phyloP scores from a whole-genome alignment of 495 filamentous ascomycete genomes.

The Aspergillus avenaceus region DNA sequence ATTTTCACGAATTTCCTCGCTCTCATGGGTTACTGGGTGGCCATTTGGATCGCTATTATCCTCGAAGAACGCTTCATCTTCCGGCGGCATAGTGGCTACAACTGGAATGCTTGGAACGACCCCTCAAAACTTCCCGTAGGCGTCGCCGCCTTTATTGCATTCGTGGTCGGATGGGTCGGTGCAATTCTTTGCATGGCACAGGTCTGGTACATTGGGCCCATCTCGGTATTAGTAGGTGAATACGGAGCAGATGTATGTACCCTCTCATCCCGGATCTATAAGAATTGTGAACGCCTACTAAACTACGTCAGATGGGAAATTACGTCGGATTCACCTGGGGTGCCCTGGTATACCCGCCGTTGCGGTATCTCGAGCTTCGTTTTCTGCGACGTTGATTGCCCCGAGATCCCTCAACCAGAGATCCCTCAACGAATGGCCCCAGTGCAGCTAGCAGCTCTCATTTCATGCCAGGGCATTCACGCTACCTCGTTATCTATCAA shows the following conservation, averaged over 20 bases:
- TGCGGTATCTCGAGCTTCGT: slow-evolving; percentile 46
- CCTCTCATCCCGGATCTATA: background rate
- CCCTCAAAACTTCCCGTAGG: slow-evolving; percentile 57
- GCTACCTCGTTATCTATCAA: too few relatives aligned
- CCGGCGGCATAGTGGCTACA: slow-evolving; percentile 45
- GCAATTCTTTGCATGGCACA: slow-evolving; percentile 69
- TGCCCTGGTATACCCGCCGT: slow-evolving; percentile 44
- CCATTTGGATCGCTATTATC: slow-evolving; percentile 60
- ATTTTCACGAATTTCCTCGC: slow-evolving; percentile 72
- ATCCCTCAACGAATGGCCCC: too few relatives aligned
- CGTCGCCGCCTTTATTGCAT: slow-evolving; percentile 56
- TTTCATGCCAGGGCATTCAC: too few relatives aligned
- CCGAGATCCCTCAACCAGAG: too few relatives aligned
- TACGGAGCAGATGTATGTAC: slow-evolving; percentile 56
- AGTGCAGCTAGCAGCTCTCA: too few relatives aligned
- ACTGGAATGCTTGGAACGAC: slow-evolving; percentile 61
- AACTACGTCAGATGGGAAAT: slow-evolving; percentile 38
- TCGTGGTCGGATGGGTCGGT: slow-evolving; percentile 66
- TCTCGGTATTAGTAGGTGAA: slow-evolving; percentile 53
- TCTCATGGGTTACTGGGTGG: slow-evolving; percentile 72
- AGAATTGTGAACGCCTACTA: slow-evolving; percentile 8
- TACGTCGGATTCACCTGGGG: slow-evolving; percentile 50
- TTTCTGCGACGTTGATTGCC: slow-evolving; percentile 35
- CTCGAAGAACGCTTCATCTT: slow-evolving; percentile 64
- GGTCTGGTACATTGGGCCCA: slow-evolving; percentile 62